Evolutionary conservation across 1,139 yeast genomes (phyloP).

Genomic region (Candida sp.): DNA sequence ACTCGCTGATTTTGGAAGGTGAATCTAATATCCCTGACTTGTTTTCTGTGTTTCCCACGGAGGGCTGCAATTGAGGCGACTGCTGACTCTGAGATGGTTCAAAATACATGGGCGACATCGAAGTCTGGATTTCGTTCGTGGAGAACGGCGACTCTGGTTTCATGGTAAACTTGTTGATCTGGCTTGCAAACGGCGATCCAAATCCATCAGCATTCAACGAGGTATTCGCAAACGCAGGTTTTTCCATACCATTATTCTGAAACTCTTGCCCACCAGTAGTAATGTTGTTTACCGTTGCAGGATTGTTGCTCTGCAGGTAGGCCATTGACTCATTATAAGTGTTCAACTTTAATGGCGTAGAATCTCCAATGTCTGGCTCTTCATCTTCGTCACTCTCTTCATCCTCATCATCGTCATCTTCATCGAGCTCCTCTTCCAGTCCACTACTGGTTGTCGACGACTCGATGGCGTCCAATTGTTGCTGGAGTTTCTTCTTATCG

Average conservation of each 20-base stretch:
- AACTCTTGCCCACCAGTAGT: neutral
- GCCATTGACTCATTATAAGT: conserved; percentile 21
- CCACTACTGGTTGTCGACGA: conserved; percentile 7
- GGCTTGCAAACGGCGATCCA: conserved; percentile 28
- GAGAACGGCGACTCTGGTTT: conserved; percentile 36
- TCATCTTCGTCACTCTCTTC: conserved; percentile 31
- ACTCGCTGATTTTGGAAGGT: conserved; percentile 28
- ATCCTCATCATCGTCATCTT: conserved; percentile 17
- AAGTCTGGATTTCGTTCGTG: conserved; percentile 21
- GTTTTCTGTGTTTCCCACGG: conserved; percentile 1
- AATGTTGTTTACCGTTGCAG: neutral
- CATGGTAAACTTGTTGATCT: conserved; percentile 15
- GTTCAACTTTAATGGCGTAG: conserved; percentile 37
- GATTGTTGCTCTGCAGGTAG: conserved; percentile 1
- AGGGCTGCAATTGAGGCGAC: conserved; percentile 10
- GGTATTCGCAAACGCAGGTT: conserved; percentile 2
- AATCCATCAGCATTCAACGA: conserved; percentile 22
- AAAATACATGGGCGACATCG: conserved; percentile 25
- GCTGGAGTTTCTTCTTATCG: conserved; percentile 18
- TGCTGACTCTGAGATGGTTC: conserved; percentile 15
- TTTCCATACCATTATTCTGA: neutral
- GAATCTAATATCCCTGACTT: conserved; percentile 8
- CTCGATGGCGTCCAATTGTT: conserved; percentile 10
- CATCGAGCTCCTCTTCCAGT: neutral
- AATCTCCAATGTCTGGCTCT: conserved; percentile 18